Conservation (phyloP, 2,329 filamentous ascomycete genomes). For the Cordyceps tenuipes region DNA sequence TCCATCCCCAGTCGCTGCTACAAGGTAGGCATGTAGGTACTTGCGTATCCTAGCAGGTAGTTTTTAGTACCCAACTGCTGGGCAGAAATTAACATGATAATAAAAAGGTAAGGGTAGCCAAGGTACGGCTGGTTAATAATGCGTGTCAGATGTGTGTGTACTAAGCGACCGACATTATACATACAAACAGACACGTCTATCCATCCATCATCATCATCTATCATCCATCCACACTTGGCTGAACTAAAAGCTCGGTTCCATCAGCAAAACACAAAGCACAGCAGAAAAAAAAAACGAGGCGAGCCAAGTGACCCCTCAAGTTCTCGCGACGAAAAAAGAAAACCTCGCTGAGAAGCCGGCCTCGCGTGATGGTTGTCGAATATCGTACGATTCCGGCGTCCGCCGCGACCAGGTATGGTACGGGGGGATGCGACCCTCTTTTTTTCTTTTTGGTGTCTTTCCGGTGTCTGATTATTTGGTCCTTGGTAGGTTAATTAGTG, state of each 20-base stretch:
- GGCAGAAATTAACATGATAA: too few relatives aligned
- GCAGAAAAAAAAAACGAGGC: not conserved
- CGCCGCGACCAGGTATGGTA: not conserved
- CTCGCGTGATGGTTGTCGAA: slow-evolving; percentile 8
- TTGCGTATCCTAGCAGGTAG: too few relatives aligned
- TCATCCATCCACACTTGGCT: too few relatives aligned
- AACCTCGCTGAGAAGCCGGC: not conserved
- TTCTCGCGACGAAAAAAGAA: not conserved
- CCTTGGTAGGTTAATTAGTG: too few relatives aligned
- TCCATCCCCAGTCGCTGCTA: not conserved
- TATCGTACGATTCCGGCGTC: slow-evolving; percentile 12
- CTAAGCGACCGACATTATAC: too few relatives aligned
- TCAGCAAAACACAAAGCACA: not conserved
- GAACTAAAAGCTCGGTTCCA: not conserved
- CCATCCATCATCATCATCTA: too few relatives aligned
- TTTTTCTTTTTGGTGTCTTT: not conserved
- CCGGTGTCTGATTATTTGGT: too few relatives aligned
- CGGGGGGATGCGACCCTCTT: not conserved
- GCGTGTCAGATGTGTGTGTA: too few relatives aligned
- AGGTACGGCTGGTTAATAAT: too few relatives aligned
- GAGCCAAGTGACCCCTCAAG: not conserved
- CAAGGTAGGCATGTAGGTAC: not conserved
- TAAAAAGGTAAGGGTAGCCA: too few relatives aligned
- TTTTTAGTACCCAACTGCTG: too few relatives aligned
- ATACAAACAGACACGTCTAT: too few relatives aligned